Evolutionary conservation across 2,329 filamentous ascomycete species (phyloP).

Genomic region (Hypoxylon rubiginosum): DNA sequence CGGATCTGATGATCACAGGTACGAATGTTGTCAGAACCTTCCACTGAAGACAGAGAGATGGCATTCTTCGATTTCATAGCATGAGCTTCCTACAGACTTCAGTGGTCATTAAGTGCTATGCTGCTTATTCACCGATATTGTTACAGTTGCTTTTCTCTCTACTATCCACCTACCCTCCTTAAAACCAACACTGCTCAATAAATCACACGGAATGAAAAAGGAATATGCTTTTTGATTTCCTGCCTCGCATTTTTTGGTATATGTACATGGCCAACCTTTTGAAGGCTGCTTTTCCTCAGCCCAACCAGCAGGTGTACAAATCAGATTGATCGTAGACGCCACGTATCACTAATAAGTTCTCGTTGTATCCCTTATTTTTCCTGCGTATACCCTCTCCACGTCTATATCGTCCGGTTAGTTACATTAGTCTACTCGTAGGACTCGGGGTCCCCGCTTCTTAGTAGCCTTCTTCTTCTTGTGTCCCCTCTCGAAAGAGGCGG

Average conservation of each 20-base stretch:
- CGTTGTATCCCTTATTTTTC: not conserved
- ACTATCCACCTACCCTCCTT: not conserved
- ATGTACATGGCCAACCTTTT: constrained; percentile 24
- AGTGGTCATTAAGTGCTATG: too few relatives aligned
- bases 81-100: too few relatives aligned
- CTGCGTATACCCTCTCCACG: not conserved
- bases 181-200: not conserved
- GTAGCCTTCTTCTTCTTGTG: constrained; percentile 85
- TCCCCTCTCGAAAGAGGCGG: constrained; percentile 79
- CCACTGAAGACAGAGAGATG: too few relatives aligned
- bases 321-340: constrained; percentile 6
- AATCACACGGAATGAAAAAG: not conserved
- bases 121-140: too few relatives aligned
- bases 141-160: not conserved
- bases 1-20: too few relatives aligned
- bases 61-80: too few relatives aligned
- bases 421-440: constrained; percentile 77
- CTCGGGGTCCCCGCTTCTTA: constrained; percentile 79
- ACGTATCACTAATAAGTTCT: not conserved
- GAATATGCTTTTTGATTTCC: constrained; percentile 15
- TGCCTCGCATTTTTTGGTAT: constrained; percentile 23
- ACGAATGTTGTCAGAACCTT: too few relatives aligned
- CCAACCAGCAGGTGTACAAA: constrained; percentile 13
- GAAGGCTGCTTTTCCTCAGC: constrained; percentile 8
- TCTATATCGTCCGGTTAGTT: not conserved